Evolutionary conservation across 2,329 filamentous ascomycete genomes (phyloP), one percentile per base, ranked within the genome.

Genomic region (Phaeoacremonium minimum): DNA sequence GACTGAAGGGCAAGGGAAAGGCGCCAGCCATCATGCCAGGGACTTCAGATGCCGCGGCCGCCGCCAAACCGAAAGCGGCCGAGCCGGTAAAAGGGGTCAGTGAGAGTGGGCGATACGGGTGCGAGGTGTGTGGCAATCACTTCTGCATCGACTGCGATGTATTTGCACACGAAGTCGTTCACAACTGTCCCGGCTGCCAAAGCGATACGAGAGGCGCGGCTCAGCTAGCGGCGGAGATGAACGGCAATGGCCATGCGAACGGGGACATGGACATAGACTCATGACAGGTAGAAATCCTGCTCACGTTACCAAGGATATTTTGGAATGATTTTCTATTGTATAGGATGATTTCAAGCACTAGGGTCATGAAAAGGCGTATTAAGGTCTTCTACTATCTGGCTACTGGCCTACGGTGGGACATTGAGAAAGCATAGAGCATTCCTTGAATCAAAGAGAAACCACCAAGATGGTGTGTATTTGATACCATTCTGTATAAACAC

Each of bases 111-210:
- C 71, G 93, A 35, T 98, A 98, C 57, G 87, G 86, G 41, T 98
- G 93, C 58, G 77, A 84, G 48, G 81, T 83, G n/a, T 98, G 93
- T 60, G 64, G 75, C 4, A 82, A 86, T 41, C 91, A 97, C 63
- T 98, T 97, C 57, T 98, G 93, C 68, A 94, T 98, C 46, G 93
- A 98, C 58, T 98, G 93, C 59, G 93, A 98, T 59, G 80, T 96
- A 16, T 96, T 93, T 64, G 85, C 87, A 16, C 93, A 98, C 57
- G 89, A 96, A 64, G 80, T 94, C 11, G 77, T 95, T 35, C 91
- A 98, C 58, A 97, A 97, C 61, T 98, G 93, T 53, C 90, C 93
- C 0, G 91, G 91, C 0, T 98, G 93, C 58, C 83, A 79, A 59
- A 75, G 73, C 51, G 67, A 69, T 38, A 64, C 61, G 4, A 52